Percentiles rank a stretch among this genome's conserved stretches.
Conservation (phyloP, 73 alveolate genomes). For the Paramecium tetraurelia region DNA sequence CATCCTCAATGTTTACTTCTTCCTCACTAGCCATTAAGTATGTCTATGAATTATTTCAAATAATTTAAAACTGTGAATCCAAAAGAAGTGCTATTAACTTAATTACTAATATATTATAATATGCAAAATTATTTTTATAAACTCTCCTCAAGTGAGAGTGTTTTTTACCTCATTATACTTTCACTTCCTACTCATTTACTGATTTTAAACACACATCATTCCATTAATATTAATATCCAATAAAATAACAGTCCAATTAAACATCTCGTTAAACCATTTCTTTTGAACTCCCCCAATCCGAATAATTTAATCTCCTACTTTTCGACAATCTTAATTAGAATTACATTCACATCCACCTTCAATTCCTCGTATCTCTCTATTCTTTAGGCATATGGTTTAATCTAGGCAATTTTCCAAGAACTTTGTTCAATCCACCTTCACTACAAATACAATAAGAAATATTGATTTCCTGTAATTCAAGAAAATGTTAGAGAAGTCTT, state of each 20-base stretch:
- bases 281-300: slow-evolving; percentile 9
- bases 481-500: background rate
- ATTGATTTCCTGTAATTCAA: background rate
- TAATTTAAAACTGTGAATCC: slow-evolving; percentile 40
- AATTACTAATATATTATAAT: background rate
- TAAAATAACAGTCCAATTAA: slow-evolving; percentile 17
- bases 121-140: background rate
- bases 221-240: background rate
- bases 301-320: background rate
- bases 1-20: background rate
- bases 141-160: background rate
- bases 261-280: slow-evolving; percentile 25
- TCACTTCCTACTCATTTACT: background rate
- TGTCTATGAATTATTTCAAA: slow-evolving; percentile 31
- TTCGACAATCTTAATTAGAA: slow-evolving; percentile 4
- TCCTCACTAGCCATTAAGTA: slow-evolving; percentile 5
- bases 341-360: background rate
- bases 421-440: slow-evolving; percentile 16
- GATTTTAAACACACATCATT: background rate
- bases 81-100: slow-evolving; percentile 42
- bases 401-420: background rate
- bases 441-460: background rate
- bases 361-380: background rate
- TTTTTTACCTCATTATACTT: background rate
- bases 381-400: background rate